phyloP scores from a whole-genome alignment of 805 yeast species.

The Torulaspora franciscae region DNA sequence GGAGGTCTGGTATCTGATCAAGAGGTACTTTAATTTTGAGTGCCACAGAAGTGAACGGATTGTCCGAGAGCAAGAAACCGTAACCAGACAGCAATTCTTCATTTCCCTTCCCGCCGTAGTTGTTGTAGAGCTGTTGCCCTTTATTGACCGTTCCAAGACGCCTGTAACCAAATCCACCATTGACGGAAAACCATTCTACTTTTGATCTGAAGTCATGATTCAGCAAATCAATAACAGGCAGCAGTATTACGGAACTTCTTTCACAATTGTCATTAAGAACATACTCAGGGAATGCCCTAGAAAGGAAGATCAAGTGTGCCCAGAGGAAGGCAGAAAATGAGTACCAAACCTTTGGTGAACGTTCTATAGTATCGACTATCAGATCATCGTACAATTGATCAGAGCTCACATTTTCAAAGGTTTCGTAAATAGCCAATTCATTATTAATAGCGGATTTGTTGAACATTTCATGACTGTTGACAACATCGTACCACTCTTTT shows the following conservation, averaged over 20 bases:
- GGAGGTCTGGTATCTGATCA: conserved; percentile 24
- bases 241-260: conserved; percentile 51
- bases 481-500: conserved; percentile 53
- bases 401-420: conserved; percentile 12
- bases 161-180: conserved; percentile 48
- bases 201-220: conserved; percentile 63
- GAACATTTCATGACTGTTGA: conserved; percentile 6
- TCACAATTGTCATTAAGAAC: conserved; percentile 36
- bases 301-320: conserved; percentile 65
- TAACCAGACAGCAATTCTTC: conserved; percentile 81
- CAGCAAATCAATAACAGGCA: conserved; percentile 74
- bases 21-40: conserved; percentile 50
- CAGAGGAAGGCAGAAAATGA: conserved; percentile 66
- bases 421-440: conserved; percentile 20
- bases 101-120: conserved; percentile 87
- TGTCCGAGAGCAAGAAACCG: conserved; percentile 44
- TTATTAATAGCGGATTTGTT: conserved; percentile 2
- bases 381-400: conserved; percentile 19
- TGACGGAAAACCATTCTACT: conserved; percentile 57
- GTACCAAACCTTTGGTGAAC: conserved; percentile 44
- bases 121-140: conserved; percentile 60
- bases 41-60: conserved; percentile 58
- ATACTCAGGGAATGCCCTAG: conserved; percentile 75
- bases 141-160: conserved; percentile 12
- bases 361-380: conserved; percentile 14